These are phyloP conservation scores for Mikania micrantha DNA, from an alignment of 129 eudicot genomes.

Conservation along the genomic window DNA sequence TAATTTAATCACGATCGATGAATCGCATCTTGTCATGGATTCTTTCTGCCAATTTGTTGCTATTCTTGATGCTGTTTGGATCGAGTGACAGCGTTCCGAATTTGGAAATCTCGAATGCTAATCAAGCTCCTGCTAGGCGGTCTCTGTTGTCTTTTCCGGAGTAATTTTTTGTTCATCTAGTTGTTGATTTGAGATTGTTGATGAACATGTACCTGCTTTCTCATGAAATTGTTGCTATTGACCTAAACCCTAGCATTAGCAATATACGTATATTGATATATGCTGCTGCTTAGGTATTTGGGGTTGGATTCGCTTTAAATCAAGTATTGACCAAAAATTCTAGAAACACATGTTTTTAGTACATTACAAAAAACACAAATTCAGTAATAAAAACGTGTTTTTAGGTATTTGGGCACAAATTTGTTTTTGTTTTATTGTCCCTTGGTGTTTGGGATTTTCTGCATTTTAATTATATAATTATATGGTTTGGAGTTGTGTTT, in stretches of 20 bases:
- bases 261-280: conserved; percentile 2
- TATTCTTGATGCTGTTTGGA: conserved; percentile 17
- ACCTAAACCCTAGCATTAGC: neutral
- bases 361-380: no score
- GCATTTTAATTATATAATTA: neutral
- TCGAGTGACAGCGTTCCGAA: conserved; percentile 18
- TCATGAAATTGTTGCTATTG: neutral
- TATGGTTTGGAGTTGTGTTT: neutral
- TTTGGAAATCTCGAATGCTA: conserved; percentile 8
- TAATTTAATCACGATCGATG: conserved; percentile 4
- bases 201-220: neutral
- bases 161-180: conserved; percentile 20
- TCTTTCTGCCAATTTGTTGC: neutral
- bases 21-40: neutral
- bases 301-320: no score
- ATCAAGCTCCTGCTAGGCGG: conserved; percentile 37
- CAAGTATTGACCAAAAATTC: no score
- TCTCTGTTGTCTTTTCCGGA: conserved; percentile 34
- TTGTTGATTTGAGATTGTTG: conserved; percentile 5
- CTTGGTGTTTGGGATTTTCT: neutral
- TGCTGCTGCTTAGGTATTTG: neutral
- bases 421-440: no score
- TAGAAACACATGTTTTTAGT: no score
- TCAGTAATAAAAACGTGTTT: no score
- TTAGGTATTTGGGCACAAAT: no score